Base-by-base conservation (phyloP, 306 rosid genomes). In the Pachyrhizus erosus region DNA sequence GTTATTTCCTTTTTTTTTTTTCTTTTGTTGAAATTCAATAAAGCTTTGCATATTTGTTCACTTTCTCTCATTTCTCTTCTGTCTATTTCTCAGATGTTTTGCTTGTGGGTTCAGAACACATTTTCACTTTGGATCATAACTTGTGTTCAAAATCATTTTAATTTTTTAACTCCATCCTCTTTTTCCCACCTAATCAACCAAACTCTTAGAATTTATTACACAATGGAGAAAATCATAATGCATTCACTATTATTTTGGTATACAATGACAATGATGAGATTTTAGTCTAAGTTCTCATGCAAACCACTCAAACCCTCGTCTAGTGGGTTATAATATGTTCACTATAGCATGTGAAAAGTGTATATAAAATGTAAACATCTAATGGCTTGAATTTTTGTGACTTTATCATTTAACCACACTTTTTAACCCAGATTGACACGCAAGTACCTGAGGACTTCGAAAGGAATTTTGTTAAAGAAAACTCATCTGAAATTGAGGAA, bases 401-500 rank as follows among this genome's bases (percentile, higher is more conserved):
- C 48, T 37, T 62, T 21, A 5, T 42, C 6, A 69, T 79, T 68
- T 84, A 84, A 86, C 71, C 64, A 12, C 64, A 69, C 27, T 86
- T 85, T 79, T 76, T 74, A 57, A 66, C 76, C 76, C 84, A 91
- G 93, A 86, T 75, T 27, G 91, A 90, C 61, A 12, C 77, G 69
- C 86, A 79, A 86, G 89, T 34, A 67, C 83, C 86, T 8, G 81
- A 82, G 80, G 84, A 86, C 67, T 45, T 77, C 3, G 87, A 87
- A 65, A 83, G 79, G 14, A 86, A 75, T 71, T 42, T 83, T 33
- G 70, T 80, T 37, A 69, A 88, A 69, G 88, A 83, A 88, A 82
- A 83, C 72, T 76, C 83, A 82, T 74, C 89, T 84, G 85, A 82
- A 64, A 70, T 76, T 43, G 93, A 87, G 82, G 88, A 27, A 73